phyloP scores from a whole-genome alignment of 768 basidiomycete species.

The Coprinopsis cinerea region DNA sequence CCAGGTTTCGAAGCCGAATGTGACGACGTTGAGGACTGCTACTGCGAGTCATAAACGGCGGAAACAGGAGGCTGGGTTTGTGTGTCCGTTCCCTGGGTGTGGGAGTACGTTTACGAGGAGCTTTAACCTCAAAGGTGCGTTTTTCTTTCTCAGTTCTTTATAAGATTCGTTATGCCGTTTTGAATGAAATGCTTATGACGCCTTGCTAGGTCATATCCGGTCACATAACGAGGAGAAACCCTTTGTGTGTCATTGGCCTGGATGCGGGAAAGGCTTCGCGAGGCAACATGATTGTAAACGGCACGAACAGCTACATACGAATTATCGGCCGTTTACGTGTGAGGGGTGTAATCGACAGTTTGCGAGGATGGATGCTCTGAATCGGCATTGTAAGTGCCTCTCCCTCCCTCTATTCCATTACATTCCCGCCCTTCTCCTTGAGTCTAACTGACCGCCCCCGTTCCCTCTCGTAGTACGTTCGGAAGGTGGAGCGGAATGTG shows the following conservation, averaged over 20 bases:
- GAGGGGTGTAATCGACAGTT: conserved; percentile 92
- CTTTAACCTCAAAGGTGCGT: conserved; percentile 85
- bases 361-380: conserved; percentile 91
- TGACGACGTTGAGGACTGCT: conserved; percentile 86
- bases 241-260: conserved; percentile 92
- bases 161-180: background rate
- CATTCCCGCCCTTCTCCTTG: too few relatives aligned
- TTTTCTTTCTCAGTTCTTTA: conserved; percentile 7
- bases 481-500: conserved; percentile 12
- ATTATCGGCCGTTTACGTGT: conserved; percentile 88
- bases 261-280: conserved; percentile 91
- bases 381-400: conserved; percentile 73
- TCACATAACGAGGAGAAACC: conserved; percentile 94
- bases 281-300: conserved; percentile 95
- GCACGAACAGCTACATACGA: conserved; percentile 91
- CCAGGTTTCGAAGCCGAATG: conserved; percentile 61
- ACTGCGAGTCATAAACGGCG: conserved; percentile 81
- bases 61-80: conserved; percentile 84
- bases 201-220: conserved; percentile 77
- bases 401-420: background rate
- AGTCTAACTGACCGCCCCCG: background rate
- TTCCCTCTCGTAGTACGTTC: conserved; percentile 5
- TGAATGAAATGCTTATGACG: conserved; percentile 8
- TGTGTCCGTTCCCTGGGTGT: conserved; percentile 78
- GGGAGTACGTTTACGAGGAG: conserved; percentile 87